Evolutionary conservation across 2,329 filamentous ascomycete genomes (phyloP).

Genomic region (Ceratocystis colombiana): DNA sequence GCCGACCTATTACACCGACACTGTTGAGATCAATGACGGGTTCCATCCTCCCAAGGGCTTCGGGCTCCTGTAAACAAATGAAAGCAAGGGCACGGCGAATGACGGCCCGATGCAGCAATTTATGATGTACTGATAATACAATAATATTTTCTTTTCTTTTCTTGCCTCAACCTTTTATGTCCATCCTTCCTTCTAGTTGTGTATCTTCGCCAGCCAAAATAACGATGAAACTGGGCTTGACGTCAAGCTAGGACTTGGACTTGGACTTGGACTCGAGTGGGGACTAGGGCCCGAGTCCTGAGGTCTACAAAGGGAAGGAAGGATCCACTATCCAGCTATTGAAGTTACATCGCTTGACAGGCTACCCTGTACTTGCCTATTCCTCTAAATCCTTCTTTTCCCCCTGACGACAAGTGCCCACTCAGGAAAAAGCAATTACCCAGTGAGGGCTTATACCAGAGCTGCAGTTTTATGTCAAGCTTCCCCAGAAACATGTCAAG

Average conservation of each 20-base stretch:
- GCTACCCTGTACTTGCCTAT: not conserved
- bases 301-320: not conserved
- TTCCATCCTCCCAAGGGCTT: slow-evolving; percentile 34
- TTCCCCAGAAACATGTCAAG: no score
- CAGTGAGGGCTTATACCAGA: no score
- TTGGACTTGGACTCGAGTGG: not conserved
- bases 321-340: not conserved
- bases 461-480: no score
- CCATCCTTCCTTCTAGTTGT: not conserved
- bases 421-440: no score
- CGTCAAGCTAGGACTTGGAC: not conserved
- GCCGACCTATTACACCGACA: slow-evolving; percentile 38
- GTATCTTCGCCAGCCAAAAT: not conserved
- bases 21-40: slow-evolving; percentile 36
- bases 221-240: not conserved
- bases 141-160: no score
- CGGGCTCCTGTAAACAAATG: not conserved
- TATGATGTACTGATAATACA: no score
- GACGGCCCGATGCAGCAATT: no score
- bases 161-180: no score
- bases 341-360: not conserved
- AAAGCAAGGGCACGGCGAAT: not conserved
- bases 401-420: not conserved
- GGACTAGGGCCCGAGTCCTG: not conserved
- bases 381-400: not conserved